Evolutionary conservation across 2,329 filamentous ascomycete genomes (phyloP), one percentile per base, ranked within the genome.

Genomic region (Fusarium penzigii): DNA sequence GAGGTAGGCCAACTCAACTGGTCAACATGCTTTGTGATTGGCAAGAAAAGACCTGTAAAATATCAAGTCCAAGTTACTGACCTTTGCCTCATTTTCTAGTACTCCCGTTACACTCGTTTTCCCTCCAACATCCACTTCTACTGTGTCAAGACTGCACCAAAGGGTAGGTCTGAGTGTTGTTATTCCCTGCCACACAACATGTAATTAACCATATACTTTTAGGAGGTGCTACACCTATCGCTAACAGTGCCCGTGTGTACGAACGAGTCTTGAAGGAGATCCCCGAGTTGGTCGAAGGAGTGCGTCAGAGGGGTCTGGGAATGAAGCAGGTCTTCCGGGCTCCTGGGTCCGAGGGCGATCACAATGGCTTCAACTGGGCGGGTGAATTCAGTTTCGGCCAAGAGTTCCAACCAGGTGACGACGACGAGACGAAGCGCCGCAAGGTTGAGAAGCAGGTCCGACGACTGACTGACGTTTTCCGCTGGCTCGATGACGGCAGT

Each of bases 71-170:
- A 25, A 25, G 20, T 25, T 25, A 25, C 20, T 25, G 20, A 25
- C 20, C 20, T 7, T 25, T 7, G 20, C 20, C 20, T 25, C 20
- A 25, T 5, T 25, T 25, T 29, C 29, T 17, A 53, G 51, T 53
- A 57, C 17, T 57, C 52, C 6, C 44, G 55, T 34, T 57, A 57
- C n/a, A 57, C 55, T 1, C 49, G 52, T 2, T 57, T 57, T 8
- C 55, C 55, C 2, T 45, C 55, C 14, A 57, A 57, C 29, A 57
- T 57, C 9, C 55, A 57, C 8, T 57, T 57, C 42, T 57, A 57
- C 29, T 55, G 46, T 13, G 55, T 48, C 8, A 57, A 55, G 12
- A 57, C 48, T 9, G 55, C 55, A 8, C 52, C 55, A 2, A 57
- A 55, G 20, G 55, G 55, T 55, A 25, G 5, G 20, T 4, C 20